Percentiles rank a stretch among this genome's conserved stretches.
Conservation (phyloP, 352 stramenopile genomes). For the Globisporangium carolinianum region DNA sequence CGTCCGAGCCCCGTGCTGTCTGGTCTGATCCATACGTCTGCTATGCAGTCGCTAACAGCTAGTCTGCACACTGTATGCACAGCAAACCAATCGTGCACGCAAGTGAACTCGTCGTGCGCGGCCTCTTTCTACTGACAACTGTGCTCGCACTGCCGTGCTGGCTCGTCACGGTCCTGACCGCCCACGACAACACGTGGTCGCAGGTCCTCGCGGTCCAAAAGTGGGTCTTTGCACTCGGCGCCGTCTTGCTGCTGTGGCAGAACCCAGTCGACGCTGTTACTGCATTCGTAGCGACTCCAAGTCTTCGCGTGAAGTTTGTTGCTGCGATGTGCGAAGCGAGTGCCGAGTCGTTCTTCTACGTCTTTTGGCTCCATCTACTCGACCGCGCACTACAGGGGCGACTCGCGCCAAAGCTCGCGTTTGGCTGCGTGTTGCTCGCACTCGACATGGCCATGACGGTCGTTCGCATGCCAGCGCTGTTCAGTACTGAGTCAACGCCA, state of each 20-base stretch:
- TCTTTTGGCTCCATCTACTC: slow-evolving; percentile 78
- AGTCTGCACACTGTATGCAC: background rate
- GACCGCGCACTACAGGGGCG: slow-evolving; percentile 22
- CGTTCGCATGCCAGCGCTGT: slow-evolving; percentile 50
- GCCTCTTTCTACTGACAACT: slow-evolving; percentile 44
- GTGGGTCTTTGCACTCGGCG: slow-evolving; percentile 56
- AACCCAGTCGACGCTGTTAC: slow-evolving; percentile 71
- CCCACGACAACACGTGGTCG: slow-evolving; percentile 38
- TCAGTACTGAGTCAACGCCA: slow-evolving; percentile 1
- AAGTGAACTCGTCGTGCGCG: slow-evolving; percentile 64
- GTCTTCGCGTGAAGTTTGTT: slow-evolving; percentile 54
- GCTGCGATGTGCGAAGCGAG: slow-evolving; percentile 63
- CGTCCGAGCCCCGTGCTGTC: slow-evolving; percentile 8
- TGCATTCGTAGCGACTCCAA: slow-evolving; percentile 47
- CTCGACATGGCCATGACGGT: slow-evolving; percentile 58
- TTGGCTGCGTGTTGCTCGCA: slow-evolving; percentile 37
- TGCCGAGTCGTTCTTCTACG: slow-evolving; percentile 67
- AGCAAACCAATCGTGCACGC: slow-evolving; percentile 66
- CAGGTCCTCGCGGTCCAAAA: slow-evolving; percentile 60
- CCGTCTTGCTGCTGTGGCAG: slow-evolving; percentile 77
- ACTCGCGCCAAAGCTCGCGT: slow-evolving; percentile 24
- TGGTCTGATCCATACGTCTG: too few relatives aligned
- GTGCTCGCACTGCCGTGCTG: slow-evolving; percentile 66
- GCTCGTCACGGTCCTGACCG: slow-evolving; percentile 59
- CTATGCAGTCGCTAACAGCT: too few relatives aligned